Percentiles rank a stretch among this genome's conserved stretches.
Conservation (phyloP, 2,329 filamentous ascomycete species). For the Graphilbum ipis-grandicollis region DNA sequence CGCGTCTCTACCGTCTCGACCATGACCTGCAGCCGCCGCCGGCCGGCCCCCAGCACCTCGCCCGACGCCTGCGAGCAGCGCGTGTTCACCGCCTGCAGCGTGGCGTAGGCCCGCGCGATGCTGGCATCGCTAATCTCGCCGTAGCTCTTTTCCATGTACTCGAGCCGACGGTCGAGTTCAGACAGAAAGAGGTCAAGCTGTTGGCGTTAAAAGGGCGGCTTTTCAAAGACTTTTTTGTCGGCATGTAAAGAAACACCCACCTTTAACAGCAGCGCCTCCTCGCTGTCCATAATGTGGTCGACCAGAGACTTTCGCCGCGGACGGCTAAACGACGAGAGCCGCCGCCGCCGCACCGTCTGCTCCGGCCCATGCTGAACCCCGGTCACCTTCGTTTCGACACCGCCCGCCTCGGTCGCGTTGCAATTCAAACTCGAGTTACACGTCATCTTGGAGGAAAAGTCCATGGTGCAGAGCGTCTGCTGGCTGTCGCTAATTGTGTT, state of each 20-base stretch:
- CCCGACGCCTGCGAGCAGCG: conserved; percentile 82
- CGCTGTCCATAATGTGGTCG: conserved; percentile 41
- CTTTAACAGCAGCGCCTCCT: conserved; percentile 43
- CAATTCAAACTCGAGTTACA: conserved; percentile 7
- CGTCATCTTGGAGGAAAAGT: conserved; percentile 8
- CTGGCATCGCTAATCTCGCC: conserved; percentile 70
- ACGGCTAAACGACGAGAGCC: conserved; percentile 40
- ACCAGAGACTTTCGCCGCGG: conserved; percentile 39
- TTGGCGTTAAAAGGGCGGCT: not conserved
- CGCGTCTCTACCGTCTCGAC: conserved; percentile 80
- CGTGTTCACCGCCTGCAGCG: conserved; percentile 70
- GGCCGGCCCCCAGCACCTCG: conserved; percentile 74
- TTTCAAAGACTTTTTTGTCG: too few relatives aligned
- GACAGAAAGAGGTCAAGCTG: conserved; percentile 66
- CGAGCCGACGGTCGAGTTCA: conserved; percentile 72
- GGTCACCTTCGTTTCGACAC: conserved; percentile 20
- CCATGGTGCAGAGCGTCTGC: conserved; percentile 3
- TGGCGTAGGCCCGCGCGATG: conserved; percentile 70
- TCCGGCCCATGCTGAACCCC: conserved; percentile 21
- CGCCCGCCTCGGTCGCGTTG: conserved; percentile 12
- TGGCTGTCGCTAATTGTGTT: not conserved
- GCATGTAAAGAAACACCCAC: conserved; percentile 12
- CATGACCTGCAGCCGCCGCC: conserved; percentile 68
- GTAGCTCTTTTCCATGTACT: conserved; percentile 78
- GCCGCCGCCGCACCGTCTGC: conserved; percentile 20